Evolutionary conservation across 352 stramenopile species (phyloP), one percentile per base, ranked within the genome.

Genomic region (Phytophthora brassicae): DNA sequence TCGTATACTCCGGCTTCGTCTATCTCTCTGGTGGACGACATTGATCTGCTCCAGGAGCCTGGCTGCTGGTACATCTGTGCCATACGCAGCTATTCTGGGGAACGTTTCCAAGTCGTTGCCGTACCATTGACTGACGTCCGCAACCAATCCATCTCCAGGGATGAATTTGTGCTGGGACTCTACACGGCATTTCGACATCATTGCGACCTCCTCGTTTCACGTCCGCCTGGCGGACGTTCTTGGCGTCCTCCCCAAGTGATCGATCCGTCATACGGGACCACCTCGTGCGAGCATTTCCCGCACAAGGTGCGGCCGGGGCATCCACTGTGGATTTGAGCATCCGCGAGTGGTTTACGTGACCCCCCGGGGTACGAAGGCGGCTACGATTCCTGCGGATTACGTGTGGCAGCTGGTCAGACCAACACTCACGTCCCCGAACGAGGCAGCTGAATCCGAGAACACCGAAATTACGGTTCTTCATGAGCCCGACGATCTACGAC

Each of bases 21-120:
- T 1, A 17, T 62, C 1, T 14, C 44, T 0, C 35, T 62, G 5
- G 55, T 62, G 22, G 55, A 56, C 11, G 44, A 49, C 17, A 42
- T 31, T n/a, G 33, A 61, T 22, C 16, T 61, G 3, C 2, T 62
- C 11, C 44, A 43, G 22, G 44, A 62, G 13, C 44, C 55, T 17
- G 35, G 23, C 9, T 55, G 43, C 0, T 1, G 44, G 3, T 50
- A 56, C 55, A 23, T 62, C 4, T 62, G 33, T 13, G 55, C 13
- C 33, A 50, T 56, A 5, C 44, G 23, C 1, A 3, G 44, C 11
- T 62, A 62, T 13, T 2, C 44, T 48, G 24, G 1, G 0, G 36
- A 63, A 22, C 45, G 7, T 5, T 28, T 9, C 2, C 56, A 38
- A 9, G 46, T 63, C 1, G 56, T 56, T 14, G 35, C 24, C 4